phyloP scores from a whole-genome alignment of 1,139 yeast species.

The Zygosaccharomyces pseudobailii region DNA sequence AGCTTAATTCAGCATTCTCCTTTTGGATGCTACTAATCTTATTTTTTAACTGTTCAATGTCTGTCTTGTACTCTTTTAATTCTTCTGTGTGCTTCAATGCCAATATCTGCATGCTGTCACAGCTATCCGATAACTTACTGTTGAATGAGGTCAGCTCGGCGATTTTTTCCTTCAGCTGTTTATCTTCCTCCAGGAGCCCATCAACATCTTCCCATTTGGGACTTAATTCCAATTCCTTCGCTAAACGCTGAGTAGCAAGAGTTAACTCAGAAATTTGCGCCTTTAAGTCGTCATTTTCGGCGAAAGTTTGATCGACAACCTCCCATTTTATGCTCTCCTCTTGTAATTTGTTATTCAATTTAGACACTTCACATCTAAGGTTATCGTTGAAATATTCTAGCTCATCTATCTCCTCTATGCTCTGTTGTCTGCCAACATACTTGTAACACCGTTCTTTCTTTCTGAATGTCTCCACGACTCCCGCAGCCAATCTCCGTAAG shows the following conservation, averaged over 20 bases:
- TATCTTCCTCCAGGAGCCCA: constrained; percentile 2
- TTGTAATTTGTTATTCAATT: not conserved
- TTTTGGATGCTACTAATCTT: not conserved
- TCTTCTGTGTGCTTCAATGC: not conserved
- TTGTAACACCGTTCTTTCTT: constrained; percentile 1
- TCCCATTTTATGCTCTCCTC: constrained; percentile 1
- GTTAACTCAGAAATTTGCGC: not conserved
- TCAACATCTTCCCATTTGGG: constrained; percentile 4
- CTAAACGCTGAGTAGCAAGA: not conserved
- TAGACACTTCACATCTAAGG: not conserved
- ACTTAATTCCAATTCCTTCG: not conserved
- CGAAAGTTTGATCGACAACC: not conserved
- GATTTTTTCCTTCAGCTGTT: not conserved
- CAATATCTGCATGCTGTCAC: not conserved
- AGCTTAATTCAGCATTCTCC: not conserved
- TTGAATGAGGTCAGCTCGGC: not conserved
- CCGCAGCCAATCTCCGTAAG: not conserved
- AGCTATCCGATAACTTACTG: not conserved
- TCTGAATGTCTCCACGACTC: not conserved
- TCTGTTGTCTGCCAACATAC: not conserved
- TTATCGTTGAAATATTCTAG: not conserved
- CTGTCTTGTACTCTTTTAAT: not conserved
- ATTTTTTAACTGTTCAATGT: not conserved
- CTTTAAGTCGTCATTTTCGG: constrained; percentile 1
- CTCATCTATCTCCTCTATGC: constrained; percentile 1